Conservation (phyloP, 2,329 filamentous ascomycete genomes). For the Xylaria sp. region DNA sequence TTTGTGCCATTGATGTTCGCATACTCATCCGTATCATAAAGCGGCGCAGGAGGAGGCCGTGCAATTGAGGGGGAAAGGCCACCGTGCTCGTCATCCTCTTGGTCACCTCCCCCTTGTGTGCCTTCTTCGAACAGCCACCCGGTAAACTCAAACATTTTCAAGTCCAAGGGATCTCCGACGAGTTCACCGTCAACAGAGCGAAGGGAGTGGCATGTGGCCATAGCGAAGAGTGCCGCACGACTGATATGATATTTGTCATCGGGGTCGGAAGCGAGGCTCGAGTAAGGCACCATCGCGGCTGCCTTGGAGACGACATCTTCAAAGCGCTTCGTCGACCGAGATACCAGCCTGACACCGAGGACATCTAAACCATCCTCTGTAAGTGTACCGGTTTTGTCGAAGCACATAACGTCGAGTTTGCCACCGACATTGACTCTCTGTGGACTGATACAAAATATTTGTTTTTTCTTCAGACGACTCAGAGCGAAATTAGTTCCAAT, state of each 20-base stretch:
- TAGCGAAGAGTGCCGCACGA: slow-evolving; percentile 82
- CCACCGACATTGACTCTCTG: slow-evolving; percentile 97
- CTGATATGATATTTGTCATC: slow-evolving; percentile 52
- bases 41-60: slow-evolving; percentile 74
- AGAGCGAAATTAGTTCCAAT: slow-evolving; percentile 98
- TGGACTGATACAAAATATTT: slow-evolving; percentile 97
- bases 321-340: slow-evolving; percentile 71
- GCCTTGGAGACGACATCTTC: slow-evolving; percentile 79
- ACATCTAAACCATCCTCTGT: slow-evolving; percentile 97
- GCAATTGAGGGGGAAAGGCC: slow-evolving; percentile 89
- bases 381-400: slow-evolving; percentile 98
- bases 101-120: slow-evolving; percentile 71
- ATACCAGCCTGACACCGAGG: slow-evolving; percentile 84
- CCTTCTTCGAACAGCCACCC: slow-evolving; percentile 93
- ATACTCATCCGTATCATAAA: slow-evolving; percentile 57
- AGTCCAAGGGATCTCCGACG: slow-evolving; percentile 90
- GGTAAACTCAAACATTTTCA: slow-evolving; percentile 99
- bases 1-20: slow-evolving; percentile 46
- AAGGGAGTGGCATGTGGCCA: slow-evolving; percentile 97
- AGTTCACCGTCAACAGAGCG: slow-evolving; percentile 88
- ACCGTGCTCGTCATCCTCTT: slow-evolving; percentile 78
- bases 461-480: slow-evolving; percentile 83
- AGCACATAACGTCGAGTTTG: slow-evolving; percentile 95
- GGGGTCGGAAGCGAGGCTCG: slow-evolving; percentile 45
- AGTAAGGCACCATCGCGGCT: slow-evolving; percentile 64